Evolutionary conservation across 495 filamentous ascomycete species (phyloP), one percentile per base, ranked within the genome.

Genomic region (Haplographium delicatum): DNA sequence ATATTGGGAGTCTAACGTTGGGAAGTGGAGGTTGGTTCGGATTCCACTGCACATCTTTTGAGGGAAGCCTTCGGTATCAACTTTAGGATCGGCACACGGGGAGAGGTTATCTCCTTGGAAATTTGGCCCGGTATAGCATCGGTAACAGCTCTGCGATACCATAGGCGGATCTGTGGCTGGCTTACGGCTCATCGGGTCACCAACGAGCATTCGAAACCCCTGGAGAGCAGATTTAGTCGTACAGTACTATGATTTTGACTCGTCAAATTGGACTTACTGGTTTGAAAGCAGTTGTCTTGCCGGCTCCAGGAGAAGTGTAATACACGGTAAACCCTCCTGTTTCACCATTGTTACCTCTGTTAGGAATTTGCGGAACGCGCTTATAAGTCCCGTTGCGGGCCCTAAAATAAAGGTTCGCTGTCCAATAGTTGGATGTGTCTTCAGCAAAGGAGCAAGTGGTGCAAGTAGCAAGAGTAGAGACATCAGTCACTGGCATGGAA

Each of bases 51-150:
- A n/a, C n/a, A n/a, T n/a, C 16, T 5, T 34, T 2, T 3, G 1
- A 3, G 31, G 9, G 62, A 31, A 27, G 31, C 18, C 41, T 23
- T 64, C 18, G 64, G 63, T 51, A 62, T 64, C 58, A 52, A 39
- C 65, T 60, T 47, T 61, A 52, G 44, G 22, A 35, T 71, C 71
- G 48, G 58, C 53, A 64, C 72, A 73, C 13, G 72, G 72, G 19
- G 72, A 70, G 30, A 58, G 61, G 25, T 42, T 47, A 51, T 75
- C 72, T 18, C 72, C 72, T 28, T 67, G 66, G 41, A 72, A 72
- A 64, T 69, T 74, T 50, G 71, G 73, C 22, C 70, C 69, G 25
- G 69, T 70, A 64, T 75, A 74, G 63, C 72, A 76, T 10, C 68
- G 65, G 61, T 64, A 73, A 63, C 71, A 74, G 67, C 16, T 50